Evolutionary conservation across 1,284 basidiomycete genomes (phyloP), one percentile per base, ranked within the genome.

Genomic region (Gymnopus androsaceus): DNA sequence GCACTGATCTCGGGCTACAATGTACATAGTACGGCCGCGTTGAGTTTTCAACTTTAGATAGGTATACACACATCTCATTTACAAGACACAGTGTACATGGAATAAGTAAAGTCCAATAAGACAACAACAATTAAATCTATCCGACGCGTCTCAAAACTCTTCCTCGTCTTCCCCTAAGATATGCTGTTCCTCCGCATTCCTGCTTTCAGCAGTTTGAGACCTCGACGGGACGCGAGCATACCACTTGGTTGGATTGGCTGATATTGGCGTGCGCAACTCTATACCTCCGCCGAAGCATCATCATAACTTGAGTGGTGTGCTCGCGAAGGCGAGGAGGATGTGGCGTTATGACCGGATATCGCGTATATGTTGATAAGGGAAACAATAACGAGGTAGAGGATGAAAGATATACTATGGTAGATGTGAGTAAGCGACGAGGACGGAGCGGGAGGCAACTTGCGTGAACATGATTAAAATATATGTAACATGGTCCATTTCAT

Each of bases 391-490:
- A 88, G 78, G 69, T 94, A 94, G 47, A 94, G 70, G 46, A 91
- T 61, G 75, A 94, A 92, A 0, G 89, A 85, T 48, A 89, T 70
- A 63, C 87, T 89, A 55, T 19, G 14, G 19, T 28, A 41, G 17
- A 51, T 49, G n/a, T 33, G 37, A 51, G 33, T 15, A 55, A 23
- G 25, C 46, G 38, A 58, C 51, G 17, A 40, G 3, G 34, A 31
- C 23, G 38, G 30, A 28, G 33, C 37, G 5, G 12, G 6, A 15
- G 38, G 23, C 28, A 7, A 65, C 75, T 49, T 47, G 85, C 83
- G 90, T 93, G 72, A 89, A 91, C 78, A 92, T 87, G 66, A 90
- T 87, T 7, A 95, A 75, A 41, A 90, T 79, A 65, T 95, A 95
- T 0, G 92, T 92, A 61, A 95, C 92, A 66, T 95, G 92, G 67